Conservation (phyloP, 345 rosid species). For the Murraya koenigii region DNA sequence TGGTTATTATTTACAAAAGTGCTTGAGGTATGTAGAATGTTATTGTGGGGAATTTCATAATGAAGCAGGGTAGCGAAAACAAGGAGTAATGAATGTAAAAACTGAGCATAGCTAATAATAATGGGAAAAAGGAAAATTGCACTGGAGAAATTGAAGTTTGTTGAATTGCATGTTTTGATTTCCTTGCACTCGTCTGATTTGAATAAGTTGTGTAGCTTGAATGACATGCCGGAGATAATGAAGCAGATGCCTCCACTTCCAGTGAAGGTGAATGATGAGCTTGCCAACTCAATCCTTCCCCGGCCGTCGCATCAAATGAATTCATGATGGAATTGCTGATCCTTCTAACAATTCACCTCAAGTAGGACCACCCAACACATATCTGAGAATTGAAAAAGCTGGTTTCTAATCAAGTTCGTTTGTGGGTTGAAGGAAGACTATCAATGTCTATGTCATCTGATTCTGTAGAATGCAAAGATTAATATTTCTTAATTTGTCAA, state of each 20-base stretch:
- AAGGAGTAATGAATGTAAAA: not conserved
- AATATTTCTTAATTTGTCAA: constrained; percentile 3
- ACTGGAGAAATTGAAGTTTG: not conserved
- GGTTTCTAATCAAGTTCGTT: not conserved
- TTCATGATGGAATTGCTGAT: constrained; percentile 34
- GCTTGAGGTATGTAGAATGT: not conserved
- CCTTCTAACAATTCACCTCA: constrained; percentile 22
- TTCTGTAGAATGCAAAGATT: constrained; percentile 3
- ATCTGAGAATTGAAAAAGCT: constrained; percentile 13
- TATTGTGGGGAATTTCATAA: not conserved
- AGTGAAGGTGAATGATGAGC: constrained; percentile 70
- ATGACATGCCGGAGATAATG: constrained; percentile 80
- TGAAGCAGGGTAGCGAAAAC: not conserved
- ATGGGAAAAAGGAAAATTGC: not conserved
- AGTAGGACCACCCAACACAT: constrained; percentile 2
- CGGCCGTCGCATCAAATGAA: constrained; percentile 48
- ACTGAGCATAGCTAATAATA: not conserved
- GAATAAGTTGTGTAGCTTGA: constrained; percentile 51
- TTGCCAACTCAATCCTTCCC: constrained; percentile 60
- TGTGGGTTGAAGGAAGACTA: constrained; percentile 5
- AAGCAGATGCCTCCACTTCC: constrained; percentile 90
- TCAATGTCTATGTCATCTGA: constrained; percentile 3
- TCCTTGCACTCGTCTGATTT: constrained; percentile 12
- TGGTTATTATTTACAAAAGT: not conserved
- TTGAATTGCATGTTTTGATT: not conserved